Evolutionary conservation across 2,329 filamentous ascomycete species (phyloP).

Genomic region (Colletotrichum endophyticum): DNA sequence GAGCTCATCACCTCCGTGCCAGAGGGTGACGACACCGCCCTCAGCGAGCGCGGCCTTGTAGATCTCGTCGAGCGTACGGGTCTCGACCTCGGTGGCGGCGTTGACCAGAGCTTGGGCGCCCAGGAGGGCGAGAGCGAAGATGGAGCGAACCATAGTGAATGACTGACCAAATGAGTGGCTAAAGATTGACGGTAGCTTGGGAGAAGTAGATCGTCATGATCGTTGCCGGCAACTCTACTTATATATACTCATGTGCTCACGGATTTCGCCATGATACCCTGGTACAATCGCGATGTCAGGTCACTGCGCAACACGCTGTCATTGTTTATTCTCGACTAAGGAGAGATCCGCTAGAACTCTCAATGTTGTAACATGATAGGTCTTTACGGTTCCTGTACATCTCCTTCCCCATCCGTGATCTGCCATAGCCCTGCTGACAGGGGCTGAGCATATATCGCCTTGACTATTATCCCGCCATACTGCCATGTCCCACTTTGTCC

Average conservation of each 20-base stretch:
- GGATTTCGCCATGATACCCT: not conserved
- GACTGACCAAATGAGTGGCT: not conserved
- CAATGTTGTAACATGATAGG: not conserved
- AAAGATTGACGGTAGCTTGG: not conserved
- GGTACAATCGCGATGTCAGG: not conserved
- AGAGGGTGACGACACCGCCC: constrained; percentile 47
- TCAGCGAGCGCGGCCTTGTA: constrained; percentile 54
- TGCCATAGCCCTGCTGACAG: not conserved
- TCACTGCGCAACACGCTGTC: not conserved
- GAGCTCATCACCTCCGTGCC: constrained; percentile 54
- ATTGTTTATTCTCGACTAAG: not conserved
- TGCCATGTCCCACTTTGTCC: not conserved
- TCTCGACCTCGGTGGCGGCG: constrained; percentile 38
- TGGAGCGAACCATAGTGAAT: constrained; percentile 1
- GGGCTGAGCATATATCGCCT: not conserved
- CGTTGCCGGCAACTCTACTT: not conserved
- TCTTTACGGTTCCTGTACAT: not conserved
- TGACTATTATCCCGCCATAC: not conserved
- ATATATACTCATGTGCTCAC: not conserved
- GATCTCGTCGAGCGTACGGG: constrained; percentile 52
- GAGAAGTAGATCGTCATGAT: not conserved
- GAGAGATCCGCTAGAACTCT: not conserved
- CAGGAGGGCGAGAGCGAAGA: constrained; percentile 10
- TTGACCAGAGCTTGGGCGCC: constrained; percentile 8
- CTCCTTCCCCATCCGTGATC: not conserved